Conservation (phyloP, 345 rosid genomes). For the Aquilaria yunnanensis region DNA sequence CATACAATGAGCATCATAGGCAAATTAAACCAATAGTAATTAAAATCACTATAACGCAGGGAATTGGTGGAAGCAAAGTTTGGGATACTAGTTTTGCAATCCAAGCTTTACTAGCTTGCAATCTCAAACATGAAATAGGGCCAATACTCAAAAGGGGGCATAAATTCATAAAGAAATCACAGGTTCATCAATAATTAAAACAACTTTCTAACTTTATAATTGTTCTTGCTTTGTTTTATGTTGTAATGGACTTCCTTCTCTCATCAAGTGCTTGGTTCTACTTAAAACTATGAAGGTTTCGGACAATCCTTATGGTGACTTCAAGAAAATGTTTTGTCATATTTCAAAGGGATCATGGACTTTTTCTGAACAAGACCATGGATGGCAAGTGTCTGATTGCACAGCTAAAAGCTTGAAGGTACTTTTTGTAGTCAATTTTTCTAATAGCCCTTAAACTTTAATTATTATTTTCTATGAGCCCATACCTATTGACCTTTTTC, state of each 20-base stretch:
- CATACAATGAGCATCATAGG: too few species aligned
- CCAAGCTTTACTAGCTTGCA: slow-evolving; percentile 66
- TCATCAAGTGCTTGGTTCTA: slow-evolving; percentile 1
- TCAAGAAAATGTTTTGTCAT: slow-evolving; percentile 41
- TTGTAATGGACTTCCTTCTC: not conserved
- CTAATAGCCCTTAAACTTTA: not conserved
- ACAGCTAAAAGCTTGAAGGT: slow-evolving; percentile 60
- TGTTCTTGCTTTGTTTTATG: too few species aligned
- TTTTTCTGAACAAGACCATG: slow-evolving; percentile 64
- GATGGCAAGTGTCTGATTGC: slow-evolving; percentile 67
- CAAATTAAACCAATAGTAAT: too few species aligned
- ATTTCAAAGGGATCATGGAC: slow-evolving; percentile 63
- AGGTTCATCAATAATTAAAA: slow-evolving; percentile 29
- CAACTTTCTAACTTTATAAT: not conserved
- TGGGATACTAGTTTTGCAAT: slow-evolving; percentile 77
- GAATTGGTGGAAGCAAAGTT: slow-evolving; percentile 59
- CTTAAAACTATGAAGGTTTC: slow-evolving; percentile 24
- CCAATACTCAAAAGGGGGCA: slow-evolving; percentile 59
- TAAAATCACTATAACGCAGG: slow-evolving; percentile 10
- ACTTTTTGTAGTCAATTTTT: too few species aligned
- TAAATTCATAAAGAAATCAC: slow-evolving; percentile 69
- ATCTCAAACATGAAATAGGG: slow-evolving; percentile 45
- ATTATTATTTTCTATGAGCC: too few species aligned
- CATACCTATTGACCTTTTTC: too few species aligned
- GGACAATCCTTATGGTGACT: slow-evolving; percentile 59